A percentile compares a stretch with the other conserved stretches of the same genome.
phyloP scores from a whole-genome alignment of 768 basidiomycete species.

The Xanthoconium purpureum region DNA sequence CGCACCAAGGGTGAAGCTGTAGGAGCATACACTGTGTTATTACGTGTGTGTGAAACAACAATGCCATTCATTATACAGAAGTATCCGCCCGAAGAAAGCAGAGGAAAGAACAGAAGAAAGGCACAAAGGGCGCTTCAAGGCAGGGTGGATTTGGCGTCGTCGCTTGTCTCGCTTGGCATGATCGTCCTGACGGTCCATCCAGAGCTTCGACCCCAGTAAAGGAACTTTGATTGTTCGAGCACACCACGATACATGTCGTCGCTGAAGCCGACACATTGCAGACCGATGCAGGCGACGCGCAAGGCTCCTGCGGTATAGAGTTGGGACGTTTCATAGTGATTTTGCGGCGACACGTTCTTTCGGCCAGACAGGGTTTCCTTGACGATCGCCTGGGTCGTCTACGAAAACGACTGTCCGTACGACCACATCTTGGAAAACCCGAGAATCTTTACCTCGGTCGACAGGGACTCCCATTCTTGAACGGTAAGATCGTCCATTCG shows the following conservation, averaged over 20 bases:
- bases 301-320: constrained; percentile 72
- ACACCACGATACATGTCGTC: constrained; percentile 59
- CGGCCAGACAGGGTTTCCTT: constrained; percentile 69
- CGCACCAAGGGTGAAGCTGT: constrained; percentile 27
- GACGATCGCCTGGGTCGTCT: constrained; percentile 66
- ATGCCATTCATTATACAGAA: constrained; percentile 2
- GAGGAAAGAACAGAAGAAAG: not conserved
- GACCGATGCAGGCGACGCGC: constrained; percentile 66
- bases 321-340: constrained; percentile 69
- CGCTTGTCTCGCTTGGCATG: constrained; percentile 12
- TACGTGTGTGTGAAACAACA: not conserved
- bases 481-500: constrained; percentile 59
- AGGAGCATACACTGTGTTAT: not conserved
- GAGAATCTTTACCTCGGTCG: constrained; percentile 48
- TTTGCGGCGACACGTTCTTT: constrained; percentile 77
- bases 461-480: constrained; percentile 68
- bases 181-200: constrained; percentile 13
- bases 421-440: not conserved
- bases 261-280: constrained; percentile 79
- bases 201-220: constrained; percentile 23
- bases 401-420: constrained; percentile 12
- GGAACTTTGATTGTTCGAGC: constrained; percentile 54
- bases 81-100: not conserved
- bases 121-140: constrained; percentile 1
- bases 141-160: constrained; percentile 4